Conservation (phyloP, 2,329 filamentous ascomycete species). For the Hymenoscyphus scutula region DNA sequence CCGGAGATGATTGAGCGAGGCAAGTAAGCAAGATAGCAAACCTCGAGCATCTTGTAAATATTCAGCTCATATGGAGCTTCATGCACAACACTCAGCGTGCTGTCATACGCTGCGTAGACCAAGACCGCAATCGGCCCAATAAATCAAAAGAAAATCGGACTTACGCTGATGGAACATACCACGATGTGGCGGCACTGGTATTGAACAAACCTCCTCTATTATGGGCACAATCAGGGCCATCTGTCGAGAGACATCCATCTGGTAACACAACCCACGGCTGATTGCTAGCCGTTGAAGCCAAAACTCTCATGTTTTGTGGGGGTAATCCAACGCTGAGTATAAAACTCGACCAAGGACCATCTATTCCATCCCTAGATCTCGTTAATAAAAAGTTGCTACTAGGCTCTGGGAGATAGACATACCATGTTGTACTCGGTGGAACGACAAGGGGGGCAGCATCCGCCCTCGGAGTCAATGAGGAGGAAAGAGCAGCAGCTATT, state of each 20-base stretch:
- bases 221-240: constrained; percentile 35
- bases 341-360: constrained; percentile 44
- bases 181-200: constrained; percentile 39
- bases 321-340: constrained; percentile 40
- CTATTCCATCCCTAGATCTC: constrained; percentile 27
- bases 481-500: constrained; percentile 17
- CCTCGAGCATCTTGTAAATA: no score
- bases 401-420: constrained; percentile 8
- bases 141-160: constrained; percentile 14
- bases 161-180: constrained; percentile 26
- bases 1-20: no score
- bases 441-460: constrained; percentile 23
- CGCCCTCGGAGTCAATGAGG: constrained; percentile 10
- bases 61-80: no score
- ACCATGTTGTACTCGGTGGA: constrained; percentile 23
- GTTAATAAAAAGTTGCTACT: neutral
- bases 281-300: constrained; percentile 40
- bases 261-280: constrained; percentile 29
- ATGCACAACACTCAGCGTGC: no score
- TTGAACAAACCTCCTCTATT: constrained; percentile 40
- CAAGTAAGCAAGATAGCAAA: no score
- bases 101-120: no score
- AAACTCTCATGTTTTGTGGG: constrained; percentile 40
- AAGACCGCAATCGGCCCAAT: no score
- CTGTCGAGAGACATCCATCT: constrained; percentile 21